Percentiles rank a stretch among this genome's conserved stretches.
phyloP scores from a whole-genome alignment of 2,329 filamentous ascomycete genomes.

The Talaromyces sp. region DNA sequence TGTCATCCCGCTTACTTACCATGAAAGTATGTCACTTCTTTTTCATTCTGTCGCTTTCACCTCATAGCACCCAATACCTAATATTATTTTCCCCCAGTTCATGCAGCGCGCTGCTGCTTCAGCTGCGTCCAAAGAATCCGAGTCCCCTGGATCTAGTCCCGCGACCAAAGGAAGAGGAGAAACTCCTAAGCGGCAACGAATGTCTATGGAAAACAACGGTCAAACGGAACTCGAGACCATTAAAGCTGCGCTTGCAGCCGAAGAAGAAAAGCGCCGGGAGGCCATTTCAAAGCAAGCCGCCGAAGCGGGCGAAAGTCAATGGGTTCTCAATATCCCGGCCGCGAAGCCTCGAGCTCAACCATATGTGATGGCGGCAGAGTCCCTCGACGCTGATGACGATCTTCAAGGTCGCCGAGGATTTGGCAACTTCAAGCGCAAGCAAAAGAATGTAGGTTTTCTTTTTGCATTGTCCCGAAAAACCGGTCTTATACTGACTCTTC shows the following conservation, averaged over 20 bases:
- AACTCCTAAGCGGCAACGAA: conserved; percentile 40
- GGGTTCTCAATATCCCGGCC: conserved; percentile 42
- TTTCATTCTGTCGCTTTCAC: neutral
- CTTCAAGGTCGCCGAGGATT: conserved; percentile 40
- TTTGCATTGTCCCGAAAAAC: neutral
- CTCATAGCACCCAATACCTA: neutral
- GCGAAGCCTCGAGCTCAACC: conserved; percentile 27
- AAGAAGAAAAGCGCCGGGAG: conserved; percentile 45
- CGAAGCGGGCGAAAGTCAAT: conserved; percentile 48
- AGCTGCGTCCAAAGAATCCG: conserved; percentile 46
- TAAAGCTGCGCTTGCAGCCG: conserved; percentile 43
- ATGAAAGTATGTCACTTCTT: conserved; percentile 67
- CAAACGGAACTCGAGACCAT: conserved; percentile 44
- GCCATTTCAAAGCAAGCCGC: conserved; percentile 45
- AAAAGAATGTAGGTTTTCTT: conserved; percentile 24
- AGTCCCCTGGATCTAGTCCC: conserved; percentile 34
- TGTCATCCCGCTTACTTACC: conserved; percentile 85
- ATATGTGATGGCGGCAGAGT: conserved; percentile 35
- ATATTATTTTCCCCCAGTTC: conserved; percentile 56
- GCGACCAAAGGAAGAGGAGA: conserved; percentile 47
- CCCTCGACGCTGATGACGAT: conserved; percentile 37
- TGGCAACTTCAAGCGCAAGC: conserved; percentile 43
- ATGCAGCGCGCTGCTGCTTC: conserved; percentile 85
- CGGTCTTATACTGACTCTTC: too few species aligned
- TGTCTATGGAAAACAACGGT: conserved; percentile 32